These are phyloP conservation scores for Fusarium xylarioides DNA, from an alignment of 2,329 filamentous ascomycete species.

Conservation along the genomic window DNA sequence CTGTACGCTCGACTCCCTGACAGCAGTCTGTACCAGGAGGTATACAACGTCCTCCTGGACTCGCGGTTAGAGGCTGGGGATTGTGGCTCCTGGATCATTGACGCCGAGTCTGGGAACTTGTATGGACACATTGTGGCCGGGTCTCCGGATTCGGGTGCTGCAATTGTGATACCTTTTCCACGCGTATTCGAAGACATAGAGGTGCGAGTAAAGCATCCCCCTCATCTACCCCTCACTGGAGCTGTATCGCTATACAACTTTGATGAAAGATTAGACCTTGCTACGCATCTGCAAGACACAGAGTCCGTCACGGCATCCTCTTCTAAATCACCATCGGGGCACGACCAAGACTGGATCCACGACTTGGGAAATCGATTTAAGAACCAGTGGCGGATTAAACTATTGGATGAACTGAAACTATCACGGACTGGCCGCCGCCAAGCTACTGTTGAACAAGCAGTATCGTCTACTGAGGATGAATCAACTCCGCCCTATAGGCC, in stretches of 20 bases:
- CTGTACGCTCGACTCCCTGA: background rate
- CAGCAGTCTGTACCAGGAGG: background rate
- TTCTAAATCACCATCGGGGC: rapidly evolving
- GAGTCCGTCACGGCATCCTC: background rate
- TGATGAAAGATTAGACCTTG: background rate
- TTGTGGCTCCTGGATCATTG: background rate
- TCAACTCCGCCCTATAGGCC: background rate
- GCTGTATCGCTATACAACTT: background rate
- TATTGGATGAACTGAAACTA: background rate
- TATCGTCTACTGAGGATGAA: background rate
- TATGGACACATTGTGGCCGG: background rate
- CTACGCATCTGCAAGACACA: background rate
- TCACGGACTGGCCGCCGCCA: background rate
- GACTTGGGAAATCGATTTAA: background rate
- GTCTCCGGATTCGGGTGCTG: background rate
- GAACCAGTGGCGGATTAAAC: background rate
- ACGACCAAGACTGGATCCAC: rapidly evolving
- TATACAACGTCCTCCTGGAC: background rate
- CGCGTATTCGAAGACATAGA: background rate
- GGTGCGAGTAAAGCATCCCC: background rate
- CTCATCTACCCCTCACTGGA: background rate
- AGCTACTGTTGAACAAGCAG: background rate
- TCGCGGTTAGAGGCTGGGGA: background rate
- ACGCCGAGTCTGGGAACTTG: background rate
- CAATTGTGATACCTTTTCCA: background rate